These are phyloP conservation scores for Penicillium sp. DNA, from an alignment of 2,329 filamentous ascomycete species.

Conservation along the genomic window DNA sequence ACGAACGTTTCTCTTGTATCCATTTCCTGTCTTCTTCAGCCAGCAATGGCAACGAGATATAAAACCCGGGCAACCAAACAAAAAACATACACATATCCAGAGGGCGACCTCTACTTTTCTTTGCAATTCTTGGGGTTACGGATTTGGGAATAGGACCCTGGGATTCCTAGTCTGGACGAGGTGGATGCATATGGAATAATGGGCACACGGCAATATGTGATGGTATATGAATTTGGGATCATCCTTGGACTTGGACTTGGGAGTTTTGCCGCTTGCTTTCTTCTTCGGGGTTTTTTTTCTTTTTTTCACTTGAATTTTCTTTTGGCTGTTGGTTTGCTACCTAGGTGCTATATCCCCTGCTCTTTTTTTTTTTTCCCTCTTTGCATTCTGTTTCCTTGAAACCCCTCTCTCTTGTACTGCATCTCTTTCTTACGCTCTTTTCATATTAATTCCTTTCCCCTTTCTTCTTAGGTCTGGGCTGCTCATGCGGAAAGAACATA, in stretches of 20 bases:
- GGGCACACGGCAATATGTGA: constrained; percentile 8
- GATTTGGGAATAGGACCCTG: constrained; percentile 10
- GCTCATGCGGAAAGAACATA: constrained; percentile 21
- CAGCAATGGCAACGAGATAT: not conserved
- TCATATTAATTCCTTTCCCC: not conserved
- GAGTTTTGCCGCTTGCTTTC: constrained; percentile 3
- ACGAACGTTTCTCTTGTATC: not conserved
- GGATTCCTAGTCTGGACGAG: not conserved
- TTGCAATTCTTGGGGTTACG: constrained; percentile 7
- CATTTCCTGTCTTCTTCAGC: not conserved
- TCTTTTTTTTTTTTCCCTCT: constrained; percentile 8
- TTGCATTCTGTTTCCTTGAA: constrained; percentile 12
- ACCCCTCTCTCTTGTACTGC: constrained; percentile 7
- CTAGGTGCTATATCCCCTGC: constrained; percentile 14
- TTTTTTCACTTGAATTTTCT: constrained; percentile 5
- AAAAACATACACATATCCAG: constrained; percentile 17
- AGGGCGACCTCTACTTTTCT: constrained; percentile 21
- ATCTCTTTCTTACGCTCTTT: constrained; percentile 10
- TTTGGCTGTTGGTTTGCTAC: constrained; percentile 8
- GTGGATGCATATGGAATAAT: constrained; percentile 8
- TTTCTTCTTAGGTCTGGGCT: constrained; percentile 14
- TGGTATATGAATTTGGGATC: constrained; percentile 5
- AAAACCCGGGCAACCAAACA: constrained; percentile 5
- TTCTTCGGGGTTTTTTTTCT: constrained; percentile 5
- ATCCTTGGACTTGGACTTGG: constrained; percentile 5